Percentiles rank a stretch among this genome's conserved stretches.
phyloP scores from a whole-genome alignment of 1,284 basidiomycete genomes.

The Trametes sp. region DNA sequence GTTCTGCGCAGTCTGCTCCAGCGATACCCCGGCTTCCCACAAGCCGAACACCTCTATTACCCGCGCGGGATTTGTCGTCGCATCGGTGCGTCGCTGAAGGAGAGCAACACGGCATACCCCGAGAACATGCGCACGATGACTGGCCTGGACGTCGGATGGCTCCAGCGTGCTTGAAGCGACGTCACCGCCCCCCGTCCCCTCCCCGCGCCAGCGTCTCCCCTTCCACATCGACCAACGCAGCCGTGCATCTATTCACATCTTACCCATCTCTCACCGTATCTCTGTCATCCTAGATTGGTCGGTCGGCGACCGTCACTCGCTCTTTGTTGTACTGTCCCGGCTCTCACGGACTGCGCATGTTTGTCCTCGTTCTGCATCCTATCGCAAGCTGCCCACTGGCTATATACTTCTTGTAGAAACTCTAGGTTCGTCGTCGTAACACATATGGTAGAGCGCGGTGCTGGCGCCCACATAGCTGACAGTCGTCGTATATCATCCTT shows the following conservation, averaged over 20 bases:
- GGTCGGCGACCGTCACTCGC: not conserved
- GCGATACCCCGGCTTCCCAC: constrained; percentile 80
- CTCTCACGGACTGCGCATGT: constrained; percentile 1
- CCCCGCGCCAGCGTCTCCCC: not conserved
- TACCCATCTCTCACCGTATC: constrained; percentile 2
- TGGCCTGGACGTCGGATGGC: constrained; percentile 81
- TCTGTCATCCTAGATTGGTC: not conserved
- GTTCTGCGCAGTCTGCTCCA: constrained; percentile 37
- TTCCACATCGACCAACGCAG: not conserved
- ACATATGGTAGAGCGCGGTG: constrained; percentile 26
- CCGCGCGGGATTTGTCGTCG: constrained; percentile 76
- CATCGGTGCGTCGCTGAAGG: constrained; percentile 69
- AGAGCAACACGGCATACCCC: constrained; percentile 79
- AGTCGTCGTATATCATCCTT: not conserved
- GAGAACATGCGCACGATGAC: constrained; percentile 78
- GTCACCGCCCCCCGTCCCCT: not conserved
- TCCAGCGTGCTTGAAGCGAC: constrained; percentile 48
- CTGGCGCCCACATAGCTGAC: constrained; percentile 21
- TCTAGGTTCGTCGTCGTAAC: constrained; percentile 4
- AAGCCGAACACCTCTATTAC: constrained; percentile 83
- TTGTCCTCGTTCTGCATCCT: not conserved
- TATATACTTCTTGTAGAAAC: constrained; percentile 7
- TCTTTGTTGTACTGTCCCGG: constrained; percentile 12
- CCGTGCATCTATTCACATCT: constrained; percentile 13
- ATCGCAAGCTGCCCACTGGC: constrained; percentile 6